Evolutionary conservation across 1,139 yeast species (phyloP), one percentile per base, ranked within the genome.

Genomic region (Saccharomyces hybrid): DNA sequence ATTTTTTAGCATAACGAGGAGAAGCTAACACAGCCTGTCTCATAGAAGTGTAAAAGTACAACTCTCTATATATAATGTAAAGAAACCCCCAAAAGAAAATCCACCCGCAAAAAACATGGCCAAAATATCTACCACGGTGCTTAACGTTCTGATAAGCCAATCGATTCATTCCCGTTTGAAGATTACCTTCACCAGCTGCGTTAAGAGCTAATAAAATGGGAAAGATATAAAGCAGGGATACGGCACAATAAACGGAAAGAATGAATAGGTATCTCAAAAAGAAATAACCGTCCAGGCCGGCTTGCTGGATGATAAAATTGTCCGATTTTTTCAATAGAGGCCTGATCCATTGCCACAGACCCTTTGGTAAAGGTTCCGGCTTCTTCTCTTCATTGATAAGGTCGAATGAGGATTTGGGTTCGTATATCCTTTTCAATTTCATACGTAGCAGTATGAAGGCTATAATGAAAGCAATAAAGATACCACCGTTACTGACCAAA

Each of bases 51-150:
- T 84, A 93, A 71, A 82, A 90, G 61, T 82, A 81, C 68, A 90
- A 75, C 71, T 93, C 99, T 54, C 96, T 76, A 73, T 88, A 90
- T 57, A 90, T 77, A 32, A 86, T 77, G 68, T 81, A 89, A 47
- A 88, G 70, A 54, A 88, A 78, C 47, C 77, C 69, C 49, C 95
- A 90, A 70, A 85, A 88, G 68, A 80, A 88, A 46, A 82, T 62
- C 95, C 96, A 87, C 2, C 93, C 83, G 54, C 88, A 73, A 58
- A 93, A 79, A 1, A 85, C 91, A 67, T 91, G 96, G 1, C 97
- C 97, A 70, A 82, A 93, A 71, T 86, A 87, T 56, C 96, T 78
- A 4, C 54, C 51, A 52, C 78, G 72, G 65, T 81, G 63, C 30
- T 69, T 71, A 49, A 84, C 81, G 68, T 93, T 90, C 44, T 95